Conservation (phyloP, 495 filamentous ascomycete genomes). For the Terfezia claveryi region DNA sequence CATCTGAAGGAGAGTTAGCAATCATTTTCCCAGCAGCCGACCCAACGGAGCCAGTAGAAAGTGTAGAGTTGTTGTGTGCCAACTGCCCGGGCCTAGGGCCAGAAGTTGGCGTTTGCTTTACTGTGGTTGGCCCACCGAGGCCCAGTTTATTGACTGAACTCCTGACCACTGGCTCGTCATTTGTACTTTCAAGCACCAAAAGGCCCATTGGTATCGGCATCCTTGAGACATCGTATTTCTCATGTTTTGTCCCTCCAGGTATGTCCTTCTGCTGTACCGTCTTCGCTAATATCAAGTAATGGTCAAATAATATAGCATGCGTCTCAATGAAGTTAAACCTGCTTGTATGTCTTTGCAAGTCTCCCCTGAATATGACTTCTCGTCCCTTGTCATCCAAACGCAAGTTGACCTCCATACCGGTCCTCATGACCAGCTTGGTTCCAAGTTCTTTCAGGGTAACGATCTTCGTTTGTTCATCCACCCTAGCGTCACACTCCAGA, state of each 20-base stretch:
- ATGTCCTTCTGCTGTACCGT: conserved; percentile 42
- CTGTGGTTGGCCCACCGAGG: conserved; percentile 41
- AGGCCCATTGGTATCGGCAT: conserved; percentile 95
- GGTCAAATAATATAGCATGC: conserved; percentile 82
- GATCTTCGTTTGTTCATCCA: conserved; percentile 84
- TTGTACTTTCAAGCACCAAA: conserved; percentile 68
- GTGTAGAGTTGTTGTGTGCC: conserved; percentile 39
- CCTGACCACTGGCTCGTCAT: conserved; percentile 76
- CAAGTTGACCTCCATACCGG: conserved; percentile 75
- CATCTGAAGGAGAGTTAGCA: conserved; percentile 27
- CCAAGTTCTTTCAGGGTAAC: conserved; percentile 75
- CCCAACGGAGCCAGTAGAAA: conserved; percentile 7
- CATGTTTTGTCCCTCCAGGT: conserved; percentile 42
- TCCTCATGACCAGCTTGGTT: conserved; percentile 57
- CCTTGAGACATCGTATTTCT: conserved; percentile 88
- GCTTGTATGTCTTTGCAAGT: conserved; percentile 71
- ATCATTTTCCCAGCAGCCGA: conserved; percentile 16
- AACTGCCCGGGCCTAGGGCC: conserved; percentile 27
- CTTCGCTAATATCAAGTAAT: conserved; percentile 89
- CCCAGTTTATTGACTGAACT: conserved; percentile 25
- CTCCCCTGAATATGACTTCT: conserved; percentile 70
- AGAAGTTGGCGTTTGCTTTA: conserved; percentile 24
- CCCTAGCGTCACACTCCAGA: conserved; percentile 74
- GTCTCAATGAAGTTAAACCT: conserved; percentile 80
- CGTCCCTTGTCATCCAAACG: conserved; percentile 82